These are phyloP conservation scores for Helotiales sp. DNA, from an alignment of 2,329 filamentous ascomycete species.

Conservation along the genomic window DNA sequence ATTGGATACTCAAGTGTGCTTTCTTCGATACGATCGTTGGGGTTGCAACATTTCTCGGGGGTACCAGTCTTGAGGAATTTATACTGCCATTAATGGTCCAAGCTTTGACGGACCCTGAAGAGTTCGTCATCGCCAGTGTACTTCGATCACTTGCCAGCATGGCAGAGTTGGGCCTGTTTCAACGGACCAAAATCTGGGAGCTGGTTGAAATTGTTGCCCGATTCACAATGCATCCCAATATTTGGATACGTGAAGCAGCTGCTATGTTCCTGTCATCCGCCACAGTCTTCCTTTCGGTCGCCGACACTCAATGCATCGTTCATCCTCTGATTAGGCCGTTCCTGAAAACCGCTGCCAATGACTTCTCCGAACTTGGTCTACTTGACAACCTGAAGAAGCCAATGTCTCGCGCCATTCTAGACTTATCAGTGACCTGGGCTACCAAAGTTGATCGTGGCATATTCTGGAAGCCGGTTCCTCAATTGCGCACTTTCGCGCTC, in stretches of 20 bases:
- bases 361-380: constrained; percentile 73
- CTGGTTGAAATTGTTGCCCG: constrained; percentile 81
- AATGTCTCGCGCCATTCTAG: constrained; percentile 77
- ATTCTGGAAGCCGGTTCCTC: constrained; percentile 83
- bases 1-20: constrained; percentile 95
- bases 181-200: constrained; percentile 84
- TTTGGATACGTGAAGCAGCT: constrained; percentile 92
- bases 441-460: constrained; percentile 77
- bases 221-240: constrained; percentile 91
- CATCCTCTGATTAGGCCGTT: constrained; percentile 82
- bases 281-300: constrained; percentile 74
- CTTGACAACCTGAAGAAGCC: constrained; percentile 85
- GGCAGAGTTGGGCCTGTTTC: constrained; percentile 85
- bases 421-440: constrained; percentile 87
- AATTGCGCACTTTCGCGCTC: constrained; percentile 72
- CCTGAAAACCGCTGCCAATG: constrained; percentile 72
- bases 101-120: constrained; percentile 88
- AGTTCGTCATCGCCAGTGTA: constrained; percentile 90
- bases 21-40: constrained; percentile 97
- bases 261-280: constrained; percentile 81
- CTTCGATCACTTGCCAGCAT: constrained; percentile 87
- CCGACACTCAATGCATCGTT: constrained; percentile 84
- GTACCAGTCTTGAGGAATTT: constrained; percentile 89
- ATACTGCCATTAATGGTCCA: constrained; percentile 96
- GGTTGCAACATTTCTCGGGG: constrained; percentile 88